These are phyloP conservation scores for Penicillium freii DNA, from an alignment of 2,329 filamentous ascomycete species.

Conservation along the genomic window DNA sequence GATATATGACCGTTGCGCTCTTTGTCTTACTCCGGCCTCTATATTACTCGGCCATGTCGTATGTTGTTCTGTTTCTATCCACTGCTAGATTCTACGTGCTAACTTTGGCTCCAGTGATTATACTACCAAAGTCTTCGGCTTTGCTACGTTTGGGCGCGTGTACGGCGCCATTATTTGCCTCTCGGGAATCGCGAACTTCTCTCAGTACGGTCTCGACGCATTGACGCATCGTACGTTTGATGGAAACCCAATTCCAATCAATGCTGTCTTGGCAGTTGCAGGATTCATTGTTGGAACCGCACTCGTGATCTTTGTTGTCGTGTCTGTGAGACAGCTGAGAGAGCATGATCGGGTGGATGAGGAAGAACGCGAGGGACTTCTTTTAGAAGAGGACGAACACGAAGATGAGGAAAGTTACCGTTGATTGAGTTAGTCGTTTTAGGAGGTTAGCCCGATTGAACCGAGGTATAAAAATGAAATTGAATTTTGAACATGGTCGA, in stretches of 20 bases:
- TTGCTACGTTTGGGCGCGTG: slow-evolving; percentile 85
- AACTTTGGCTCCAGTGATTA: slow-evolving; percentile 60
- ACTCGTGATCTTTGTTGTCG: slow-evolving; percentile 64
- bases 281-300: slow-evolving; percentile 64
- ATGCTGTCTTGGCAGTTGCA: slow-evolving; percentile 62
- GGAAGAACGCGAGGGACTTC: slow-evolving; percentile 28
- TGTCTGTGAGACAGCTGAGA: slow-evolving; percentile 20
- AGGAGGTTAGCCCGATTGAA: not conserved
- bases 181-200: slow-evolving; percentile 78
- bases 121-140: slow-evolving; percentile 86
- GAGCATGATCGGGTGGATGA: slow-evolving; percentile 15
- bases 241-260: slow-evolving; percentile 74
- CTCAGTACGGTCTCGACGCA: slow-evolving; percentile 74
- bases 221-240: slow-evolving; percentile 70
- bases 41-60: slow-evolving; percentile 85
- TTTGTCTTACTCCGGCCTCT: slow-evolving; percentile 85
- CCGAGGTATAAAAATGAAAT: not conserved
- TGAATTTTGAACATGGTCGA: not conserved
- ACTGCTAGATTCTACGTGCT: not conserved
- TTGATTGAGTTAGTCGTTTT: not conserved
- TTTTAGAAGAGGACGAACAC: slow-evolving; percentile 18
- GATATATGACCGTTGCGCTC: slow-evolving; percentile 73
- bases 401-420: not conserved
- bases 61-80: slow-evolving; percentile 28
- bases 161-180: slow-evolving; percentile 88